phyloP scores from a whole-genome alignment of 306 rosid genomes.

The Delonix regia region DNA sequence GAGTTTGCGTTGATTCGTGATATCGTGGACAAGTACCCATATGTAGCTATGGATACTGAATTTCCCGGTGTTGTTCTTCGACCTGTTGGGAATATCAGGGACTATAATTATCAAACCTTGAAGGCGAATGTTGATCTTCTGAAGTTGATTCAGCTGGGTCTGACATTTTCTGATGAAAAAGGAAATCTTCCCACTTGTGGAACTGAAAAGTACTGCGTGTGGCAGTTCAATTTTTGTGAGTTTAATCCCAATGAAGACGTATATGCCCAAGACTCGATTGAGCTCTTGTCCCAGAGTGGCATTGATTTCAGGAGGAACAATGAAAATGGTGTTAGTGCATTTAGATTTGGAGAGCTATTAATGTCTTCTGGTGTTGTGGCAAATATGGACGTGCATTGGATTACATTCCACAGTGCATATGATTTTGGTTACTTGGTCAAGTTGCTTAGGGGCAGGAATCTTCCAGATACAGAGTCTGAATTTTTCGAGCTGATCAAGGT shows the following conservation, averaged over 20 bases:
- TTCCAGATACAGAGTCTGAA: slow-evolving; percentile 35
- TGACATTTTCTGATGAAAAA: slow-evolving; percentile 46
- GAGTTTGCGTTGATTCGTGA: slow-evolving; percentile 39
- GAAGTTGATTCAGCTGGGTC: slow-evolving; percentile 55
- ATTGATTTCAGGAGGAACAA: slow-evolving; percentile 51
- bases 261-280: slow-evolving; percentile 35
- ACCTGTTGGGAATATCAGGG: slow-evolving; percentile 31
- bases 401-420: slow-evolving; percentile 49
- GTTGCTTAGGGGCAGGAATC: slow-evolving; percentile 39
- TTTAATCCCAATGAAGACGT: slow-evolving; percentile 36
- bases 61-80: slow-evolving; percentile 43
- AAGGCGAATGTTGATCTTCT: slow-evolving; percentile 44
- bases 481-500: slow-evolving; percentile 35
- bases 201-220: slow-evolving; percentile 42
- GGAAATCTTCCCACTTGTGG: slow-evolving; percentile 55
- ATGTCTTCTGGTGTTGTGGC: slow-evolving; percentile 45
- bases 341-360: slow-evolving; percentile 35
- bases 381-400: slow-evolving; percentile 35
- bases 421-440: slow-evolving; percentile 51
- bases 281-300: slow-evolving; percentile 40
- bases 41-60: slow-evolving; percentile 54
- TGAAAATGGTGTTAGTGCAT: slow-evolving; percentile 42
- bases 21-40: slow-evolving; percentile 41
- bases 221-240: slow-evolving; percentile 54
- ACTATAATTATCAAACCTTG: slow-evolving; percentile 32